Conservation (phyloP, 768 basidiomycete genomes). For the Pulveroboletus sp. region DNA sequence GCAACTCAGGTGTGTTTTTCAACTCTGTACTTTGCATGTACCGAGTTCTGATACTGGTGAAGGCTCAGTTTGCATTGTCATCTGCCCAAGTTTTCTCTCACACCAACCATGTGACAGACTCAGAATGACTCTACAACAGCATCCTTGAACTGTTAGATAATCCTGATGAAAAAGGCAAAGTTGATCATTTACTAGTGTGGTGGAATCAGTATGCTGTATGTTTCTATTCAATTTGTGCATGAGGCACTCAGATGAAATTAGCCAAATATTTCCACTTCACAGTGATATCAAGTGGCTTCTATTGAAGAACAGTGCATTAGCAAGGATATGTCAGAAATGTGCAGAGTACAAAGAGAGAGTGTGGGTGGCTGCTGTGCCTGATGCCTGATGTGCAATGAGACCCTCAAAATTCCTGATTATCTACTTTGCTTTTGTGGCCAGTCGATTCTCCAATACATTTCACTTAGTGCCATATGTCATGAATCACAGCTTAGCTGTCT, state of each 20-base stretch:
- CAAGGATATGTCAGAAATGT: background rate
- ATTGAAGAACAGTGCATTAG: background rate
- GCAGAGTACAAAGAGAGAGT: background rate
- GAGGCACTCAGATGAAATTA: no score
- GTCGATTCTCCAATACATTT: background rate
- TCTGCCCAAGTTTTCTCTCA: background rate
- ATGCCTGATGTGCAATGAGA: no score
- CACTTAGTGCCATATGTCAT: background rate
- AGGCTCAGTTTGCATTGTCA: background rate
- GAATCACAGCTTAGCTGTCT: background rate
- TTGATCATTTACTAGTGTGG: background rate
- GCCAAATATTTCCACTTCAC: background rate
- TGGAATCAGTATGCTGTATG: background rate
- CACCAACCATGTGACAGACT: background rate
- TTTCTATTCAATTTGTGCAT: background rate
- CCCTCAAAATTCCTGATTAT: background rate
- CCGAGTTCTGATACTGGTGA: background rate
- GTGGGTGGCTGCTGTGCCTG: background rate
- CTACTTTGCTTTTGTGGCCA: background rate
- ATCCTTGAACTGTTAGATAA: no score
- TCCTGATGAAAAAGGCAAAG: background rate
- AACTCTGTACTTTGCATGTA: background rate
- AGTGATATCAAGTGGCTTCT: background rate
- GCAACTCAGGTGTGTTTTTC: background rate
- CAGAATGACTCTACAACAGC: background rate